phyloP scores from a whole-genome alignment of 1,284 basidiomycete species.

The Marasmius fiardii region DNA sequence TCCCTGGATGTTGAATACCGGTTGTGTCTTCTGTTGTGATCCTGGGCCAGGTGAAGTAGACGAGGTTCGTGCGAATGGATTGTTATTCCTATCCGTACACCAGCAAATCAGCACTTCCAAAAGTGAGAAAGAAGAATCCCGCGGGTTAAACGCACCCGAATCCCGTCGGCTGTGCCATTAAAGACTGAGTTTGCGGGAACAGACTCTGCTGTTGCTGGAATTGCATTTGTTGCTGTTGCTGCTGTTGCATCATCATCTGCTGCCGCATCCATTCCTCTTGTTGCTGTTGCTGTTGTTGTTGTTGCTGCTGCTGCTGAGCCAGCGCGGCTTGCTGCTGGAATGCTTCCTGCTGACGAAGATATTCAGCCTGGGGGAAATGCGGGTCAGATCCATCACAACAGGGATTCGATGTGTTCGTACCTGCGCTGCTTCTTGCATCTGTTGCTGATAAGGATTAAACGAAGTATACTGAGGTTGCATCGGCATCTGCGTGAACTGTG shows the following conservation, averaged over 20 bases:
- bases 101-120: not conserved
- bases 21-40: slow-evolving; percentile 22
- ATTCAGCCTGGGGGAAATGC: slow-evolving; percentile 51
- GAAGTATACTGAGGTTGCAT: slow-evolving; percentile 69
- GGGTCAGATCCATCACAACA: slow-evolving; percentile 5
- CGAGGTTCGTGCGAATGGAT: slow-evolving; percentile 83
- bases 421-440: slow-evolving; percentile 82
- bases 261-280: slow-evolving; percentile 69
- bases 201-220: slow-evolving; percentile 35
- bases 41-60: slow-evolving; percentile 30
- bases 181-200: slow-evolving; percentile 48
- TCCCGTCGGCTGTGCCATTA: slow-evolving; percentile 64
- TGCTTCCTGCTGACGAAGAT: slow-evolving; percentile 70
- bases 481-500: slow-evolving; percentile 44
- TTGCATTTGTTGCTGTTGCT: slow-evolving; percentile 33
- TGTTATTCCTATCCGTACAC: slow-evolving; percentile 73
- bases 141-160: slow-evolving; percentile 50
- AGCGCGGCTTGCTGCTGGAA: too few species aligned
- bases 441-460: slow-evolving; percentile 96
- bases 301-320: too few species aligned
- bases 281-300: slow-evolving; percentile 43
- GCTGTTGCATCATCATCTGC: slow-evolving; percentile 56
- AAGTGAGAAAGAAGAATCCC: slow-evolving; percentile 3
- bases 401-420: slow-evolving; percentile 23
- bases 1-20: slow-evolving; percentile 60